Conservation (phyloP, 208 protist genomes). For the Strigomonas culicis region DNA sequence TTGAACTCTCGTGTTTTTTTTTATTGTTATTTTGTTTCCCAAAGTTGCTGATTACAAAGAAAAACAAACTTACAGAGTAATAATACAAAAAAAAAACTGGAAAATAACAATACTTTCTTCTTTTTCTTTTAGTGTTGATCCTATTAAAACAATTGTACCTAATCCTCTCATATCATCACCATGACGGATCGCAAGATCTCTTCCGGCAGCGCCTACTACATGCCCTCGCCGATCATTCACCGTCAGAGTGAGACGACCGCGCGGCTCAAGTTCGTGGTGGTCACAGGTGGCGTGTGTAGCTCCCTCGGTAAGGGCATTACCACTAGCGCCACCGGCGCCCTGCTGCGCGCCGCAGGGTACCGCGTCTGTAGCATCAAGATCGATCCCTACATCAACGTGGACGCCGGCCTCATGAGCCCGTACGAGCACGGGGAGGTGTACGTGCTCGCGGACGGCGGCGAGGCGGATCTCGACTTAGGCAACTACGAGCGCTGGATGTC, state of each 20-base stretch:
- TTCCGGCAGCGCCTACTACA: conserved; percentile 70
- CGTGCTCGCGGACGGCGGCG: conserved; percentile 98
- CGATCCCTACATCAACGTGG: conserved; percentile 99
- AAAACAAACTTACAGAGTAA: conserved; percentile 2
- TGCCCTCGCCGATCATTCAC: conserved; percentile 68
- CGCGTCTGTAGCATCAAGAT: conserved; percentile 98
- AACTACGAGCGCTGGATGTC: conserved; percentile 99
- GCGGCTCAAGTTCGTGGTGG: conserved; percentile 94
- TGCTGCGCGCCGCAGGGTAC: conserved; percentile 87
- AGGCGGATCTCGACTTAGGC: conserved; percentile 97
- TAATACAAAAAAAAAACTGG: conserved; percentile 3
- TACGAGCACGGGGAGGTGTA: conserved; percentile 99
- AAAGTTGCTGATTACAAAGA: neutral
- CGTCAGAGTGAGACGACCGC: conserved; percentile 31
- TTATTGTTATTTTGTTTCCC: conserved; percentile 1
- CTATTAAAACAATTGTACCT: neutral
- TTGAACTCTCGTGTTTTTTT: neutral
- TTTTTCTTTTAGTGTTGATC: neutral
- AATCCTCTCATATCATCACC: neutral
- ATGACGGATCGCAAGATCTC: conserved; percentile 48
- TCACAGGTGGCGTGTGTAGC: conserved; percentile 98
- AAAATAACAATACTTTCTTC: neutral
- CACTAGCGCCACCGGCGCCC: conserved; percentile 74
- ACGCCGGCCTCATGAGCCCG: conserved; percentile 92
- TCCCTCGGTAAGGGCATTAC: conserved; percentile 98